phyloP scores from a whole-genome alignment of 768 basidiomycete genomes.

The Rhodotorula graminis region DNA sequence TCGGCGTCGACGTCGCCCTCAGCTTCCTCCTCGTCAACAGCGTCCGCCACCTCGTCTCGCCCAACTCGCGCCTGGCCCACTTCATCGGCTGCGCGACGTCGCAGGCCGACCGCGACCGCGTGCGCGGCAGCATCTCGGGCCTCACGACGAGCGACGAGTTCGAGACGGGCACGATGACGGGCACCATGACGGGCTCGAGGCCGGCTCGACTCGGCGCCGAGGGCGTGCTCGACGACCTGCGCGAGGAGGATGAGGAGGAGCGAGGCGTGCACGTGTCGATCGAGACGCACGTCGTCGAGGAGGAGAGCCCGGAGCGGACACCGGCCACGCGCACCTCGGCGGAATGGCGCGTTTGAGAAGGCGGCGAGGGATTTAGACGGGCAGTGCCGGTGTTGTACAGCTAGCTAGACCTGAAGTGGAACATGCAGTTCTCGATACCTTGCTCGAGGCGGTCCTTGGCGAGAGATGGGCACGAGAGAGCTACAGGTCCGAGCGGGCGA shows the following conservation, averaged over 20 bases:
- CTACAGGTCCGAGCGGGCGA: too few species aligned
- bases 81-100: background rate
- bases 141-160: constrained; percentile 2
- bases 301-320: background rate
- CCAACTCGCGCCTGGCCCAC: background rate
- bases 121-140: background rate
- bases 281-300: background rate
- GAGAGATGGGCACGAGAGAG: too few species aligned
- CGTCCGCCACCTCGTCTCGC: background rate
- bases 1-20: constrained; percentile 7
- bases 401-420: background rate
- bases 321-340: background rate
- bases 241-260: background rate
- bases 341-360: too few species aligned
- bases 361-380: too few species aligned
- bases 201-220: background rate
- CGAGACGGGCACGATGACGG: background rate
- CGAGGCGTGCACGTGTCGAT: background rate
- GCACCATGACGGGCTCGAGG: background rate
- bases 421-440: too few species aligned
- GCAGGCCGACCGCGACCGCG: background rate
- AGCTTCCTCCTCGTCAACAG: constrained; percentile 13
- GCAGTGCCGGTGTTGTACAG: background rate
- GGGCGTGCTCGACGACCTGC: background rate
- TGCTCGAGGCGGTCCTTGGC: too few species aligned